phyloP scores from a whole-genome alignment of 2,329 filamentous ascomycete species.

The Colletotrichum limetticola region DNA sequence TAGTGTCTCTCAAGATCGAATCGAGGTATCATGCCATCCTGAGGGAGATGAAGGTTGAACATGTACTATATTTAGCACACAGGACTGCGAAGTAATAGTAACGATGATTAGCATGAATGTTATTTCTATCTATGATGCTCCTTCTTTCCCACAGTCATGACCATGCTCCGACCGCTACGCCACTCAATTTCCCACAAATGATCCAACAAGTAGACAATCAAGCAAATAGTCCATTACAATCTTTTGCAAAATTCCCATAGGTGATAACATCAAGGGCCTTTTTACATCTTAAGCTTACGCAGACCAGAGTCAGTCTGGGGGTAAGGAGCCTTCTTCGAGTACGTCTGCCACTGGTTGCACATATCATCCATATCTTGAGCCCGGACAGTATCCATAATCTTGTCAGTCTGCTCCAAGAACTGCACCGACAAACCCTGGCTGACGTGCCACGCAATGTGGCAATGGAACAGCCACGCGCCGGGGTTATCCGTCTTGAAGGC shows the following conservation, averaged over 20 bases:
- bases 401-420: conserved; percentile 54
- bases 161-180: conserved; percentile 10
- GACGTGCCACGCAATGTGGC: conserved; percentile 62
- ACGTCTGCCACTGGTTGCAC: conserved; percentile 19
- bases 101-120: not conserved
- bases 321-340: conserved; percentile 9
- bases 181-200: not conserved
- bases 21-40: no score
- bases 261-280: rapidly evolving
- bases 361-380: conserved; percentile 9
- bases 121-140: conserved; percentile 28
- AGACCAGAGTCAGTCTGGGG: conserved; percentile 25
- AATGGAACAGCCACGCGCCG: conserved; percentile 58
- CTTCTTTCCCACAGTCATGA: conserved; percentile 7
- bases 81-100: not conserved
- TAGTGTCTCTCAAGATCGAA: no score
- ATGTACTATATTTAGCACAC: no score
- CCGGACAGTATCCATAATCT: conserved; percentile 29
- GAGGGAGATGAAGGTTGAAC: no score
- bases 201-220: not conserved
- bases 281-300: not conserved
- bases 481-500: conserved; percentile 62
- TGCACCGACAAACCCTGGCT: conserved; percentile 61
- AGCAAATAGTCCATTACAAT: not conserved
- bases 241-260: not conserved